These are phyloP conservation scores for Sphagnurus paluster DNA, from an alignment of 1,284 basidiomycete species.

Conservation along the genomic window DNA sequence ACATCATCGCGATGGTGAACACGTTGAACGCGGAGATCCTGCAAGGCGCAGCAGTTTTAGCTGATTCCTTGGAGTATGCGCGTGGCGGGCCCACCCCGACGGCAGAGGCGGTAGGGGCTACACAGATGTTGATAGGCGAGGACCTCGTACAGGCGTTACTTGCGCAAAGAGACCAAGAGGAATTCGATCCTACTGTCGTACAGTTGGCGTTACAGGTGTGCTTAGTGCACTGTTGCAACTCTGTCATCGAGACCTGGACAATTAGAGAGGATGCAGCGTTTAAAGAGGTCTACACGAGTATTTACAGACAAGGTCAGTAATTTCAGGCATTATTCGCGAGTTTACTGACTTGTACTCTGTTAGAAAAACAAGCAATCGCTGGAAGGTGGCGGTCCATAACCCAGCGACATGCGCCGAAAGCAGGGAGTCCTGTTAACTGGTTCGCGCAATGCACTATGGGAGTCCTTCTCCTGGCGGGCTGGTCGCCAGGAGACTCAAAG, in stretches of 20 bases:
- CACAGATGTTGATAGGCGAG: conserved; percentile 1
- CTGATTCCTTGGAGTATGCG: conserved; percentile 17
- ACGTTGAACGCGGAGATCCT: conserved; percentile 27
- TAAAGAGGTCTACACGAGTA: neutral
- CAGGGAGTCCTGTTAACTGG: neutral
- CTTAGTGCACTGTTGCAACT: conserved; percentile 18
- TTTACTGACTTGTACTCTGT: neutral
- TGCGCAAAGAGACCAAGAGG: neutral
- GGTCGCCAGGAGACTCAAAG: neutral
- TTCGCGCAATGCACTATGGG: conserved; percentile 2
- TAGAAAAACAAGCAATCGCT: conserved; percentile 21
- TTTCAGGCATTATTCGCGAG: neutral
- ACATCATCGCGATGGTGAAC: conserved; percentile 25
- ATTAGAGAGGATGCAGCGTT: conserved; percentile 13
- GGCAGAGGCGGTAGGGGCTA: neutral
- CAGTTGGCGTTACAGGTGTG: conserved; percentile 25
- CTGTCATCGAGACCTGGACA: conserved; percentile 22
- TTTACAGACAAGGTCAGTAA: neutral
- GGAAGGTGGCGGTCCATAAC: conserved; percentile 25
- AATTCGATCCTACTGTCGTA: conserved; percentile 20
- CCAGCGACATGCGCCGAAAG: conserved; percentile 6
- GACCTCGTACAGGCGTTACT: conserved; percentile 7
- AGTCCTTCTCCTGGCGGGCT: conserved; percentile 14
- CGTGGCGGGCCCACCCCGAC: neutral
- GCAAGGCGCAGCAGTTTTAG: conserved; percentile 25